Conservation (phyloP, 1,139 yeast genomes). For the Debaryomyces sp. region DNA sequence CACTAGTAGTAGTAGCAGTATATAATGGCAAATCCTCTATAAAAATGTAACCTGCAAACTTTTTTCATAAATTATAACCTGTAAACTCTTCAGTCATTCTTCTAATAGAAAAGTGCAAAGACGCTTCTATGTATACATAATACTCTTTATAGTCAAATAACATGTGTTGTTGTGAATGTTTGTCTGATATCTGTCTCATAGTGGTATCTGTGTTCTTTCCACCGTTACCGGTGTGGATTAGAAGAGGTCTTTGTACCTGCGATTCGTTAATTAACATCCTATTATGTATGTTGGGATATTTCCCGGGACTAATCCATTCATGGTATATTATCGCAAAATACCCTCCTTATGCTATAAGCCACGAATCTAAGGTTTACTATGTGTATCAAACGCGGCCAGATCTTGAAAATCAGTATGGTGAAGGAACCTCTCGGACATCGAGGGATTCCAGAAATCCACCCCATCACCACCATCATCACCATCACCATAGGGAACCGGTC, state of each 20-base stretch:
- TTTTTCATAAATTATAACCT: background rate
- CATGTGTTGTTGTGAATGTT: constrained; percentile 25
- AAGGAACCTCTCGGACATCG: background rate
- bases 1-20: background rate
- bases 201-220: constrained; percentile 66
- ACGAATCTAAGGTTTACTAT: constrained; percentile 34
- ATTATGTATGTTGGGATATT: constrained; percentile 60
- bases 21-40: constrained; percentile 2
- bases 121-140: background rate
- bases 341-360: constrained; percentile 31
- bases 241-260: constrained; percentile 63
- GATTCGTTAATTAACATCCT: constrained; percentile 64
- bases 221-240: constrained; percentile 72
- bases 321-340: constrained; percentile 63
- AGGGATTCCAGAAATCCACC: constrained; percentile 7
- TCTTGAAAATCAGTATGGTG: constrained; percentile 30
- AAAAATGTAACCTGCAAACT: background rate
- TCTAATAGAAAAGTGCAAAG: background rate
- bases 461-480: constrained; percentile 25
- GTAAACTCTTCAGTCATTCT: constrained; percentile 5
- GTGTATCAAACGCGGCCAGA: constrained; percentile 29
- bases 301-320: constrained; percentile 70
- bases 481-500: constrained; percentile 15
- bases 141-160: background rate
- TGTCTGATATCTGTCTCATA: constrained; percentile 58